Percentiles rank a stretch among this genome's conserved stretches.
phyloP scores from a whole-genome alignment of 129 eudicot genomes.

The Smallanthus sonchifolius region DNA sequence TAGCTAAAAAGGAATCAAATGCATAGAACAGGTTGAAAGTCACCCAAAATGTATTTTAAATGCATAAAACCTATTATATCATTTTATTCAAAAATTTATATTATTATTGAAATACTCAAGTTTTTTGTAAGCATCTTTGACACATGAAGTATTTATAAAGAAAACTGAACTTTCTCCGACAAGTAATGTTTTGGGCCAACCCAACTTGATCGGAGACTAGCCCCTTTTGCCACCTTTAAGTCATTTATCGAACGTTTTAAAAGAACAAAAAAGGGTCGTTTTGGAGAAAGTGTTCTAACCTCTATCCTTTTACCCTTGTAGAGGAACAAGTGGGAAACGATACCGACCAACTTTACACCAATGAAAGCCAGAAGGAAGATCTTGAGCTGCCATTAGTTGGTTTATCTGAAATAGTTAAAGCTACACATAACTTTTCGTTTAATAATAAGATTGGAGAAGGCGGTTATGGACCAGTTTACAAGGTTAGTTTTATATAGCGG shows the following conservation, averaged over 20 bases:
- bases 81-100: not conserved
- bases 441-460: constrained; percentile 60
- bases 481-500: constrained; percentile 25
- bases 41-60: not conserved
- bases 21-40: not conserved
- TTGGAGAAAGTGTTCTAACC: not conserved
- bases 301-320: not conserved
- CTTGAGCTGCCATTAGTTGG: constrained; percentile 39
- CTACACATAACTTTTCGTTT: constrained; percentile 41
- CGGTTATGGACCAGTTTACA: constrained; percentile 62
- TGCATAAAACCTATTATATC: not conserved
- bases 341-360: constrained; percentile 24
- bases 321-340: constrained; percentile 25
- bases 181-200: not conserved
- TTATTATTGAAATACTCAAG: not conserved
- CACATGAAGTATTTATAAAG: not conserved
- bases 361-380: constrained; percentile 41
- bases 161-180: not conserved
- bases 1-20: not conserved
- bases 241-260: not conserved
- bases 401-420: constrained; percentile 34
- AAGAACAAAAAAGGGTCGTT: not conserved
- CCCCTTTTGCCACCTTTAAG: not conserved
- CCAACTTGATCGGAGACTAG: not conserved
- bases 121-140: not conserved